phyloP scores from a whole-genome alignment of 805 yeast species.

The Millerago galiae region DNA sequence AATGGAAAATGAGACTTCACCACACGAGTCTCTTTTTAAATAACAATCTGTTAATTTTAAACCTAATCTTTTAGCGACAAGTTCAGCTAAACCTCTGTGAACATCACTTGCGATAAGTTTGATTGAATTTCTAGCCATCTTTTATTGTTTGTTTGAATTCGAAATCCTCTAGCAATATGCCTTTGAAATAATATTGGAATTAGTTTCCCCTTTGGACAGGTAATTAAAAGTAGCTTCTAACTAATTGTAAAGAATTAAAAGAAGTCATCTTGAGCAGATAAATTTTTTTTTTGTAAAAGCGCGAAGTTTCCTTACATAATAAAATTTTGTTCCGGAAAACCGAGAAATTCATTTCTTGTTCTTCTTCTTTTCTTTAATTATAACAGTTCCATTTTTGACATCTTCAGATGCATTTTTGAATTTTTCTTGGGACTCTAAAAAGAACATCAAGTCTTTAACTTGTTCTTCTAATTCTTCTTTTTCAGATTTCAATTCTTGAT shows the following conservation, averaged over 20 bases:
- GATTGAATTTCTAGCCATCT: conserved; percentile 64
- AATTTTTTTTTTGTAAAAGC: not conserved
- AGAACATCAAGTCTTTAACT: conserved; percentile 75
- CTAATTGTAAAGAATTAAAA: too few species aligned
- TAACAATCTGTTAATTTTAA: conserved; percentile 55
- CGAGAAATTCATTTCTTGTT: conserved; percentile 4
- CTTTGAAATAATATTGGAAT: too few species aligned
- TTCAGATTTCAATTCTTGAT: conserved; percentile 29
- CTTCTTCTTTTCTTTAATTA: conserved; percentile 26
- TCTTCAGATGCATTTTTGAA: conserved; percentile 67
- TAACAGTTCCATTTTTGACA: conserved; percentile 62
- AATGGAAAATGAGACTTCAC: conserved; percentile 70
- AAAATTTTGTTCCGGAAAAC: too few species aligned
- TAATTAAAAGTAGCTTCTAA: too few species aligned
- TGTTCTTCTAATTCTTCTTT: conserved; percentile 54
- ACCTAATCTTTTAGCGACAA: conserved; percentile 60
- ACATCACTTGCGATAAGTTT: conserved; percentile 63
- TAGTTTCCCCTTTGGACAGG: too few species aligned
- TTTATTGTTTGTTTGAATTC: not conserved
- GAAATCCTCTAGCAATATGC: not conserved
- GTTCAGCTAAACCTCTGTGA: conserved; percentile 61
- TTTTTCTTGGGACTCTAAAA: conserved; percentile 64
- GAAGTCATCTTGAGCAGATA: not conserved
- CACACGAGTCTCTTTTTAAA: conserved; percentile 59
- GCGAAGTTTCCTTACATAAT: not conserved